Evolutionary conservation across 305 asterid species (phyloP).

Genomic region (Fraxinus latifolia): DNA sequence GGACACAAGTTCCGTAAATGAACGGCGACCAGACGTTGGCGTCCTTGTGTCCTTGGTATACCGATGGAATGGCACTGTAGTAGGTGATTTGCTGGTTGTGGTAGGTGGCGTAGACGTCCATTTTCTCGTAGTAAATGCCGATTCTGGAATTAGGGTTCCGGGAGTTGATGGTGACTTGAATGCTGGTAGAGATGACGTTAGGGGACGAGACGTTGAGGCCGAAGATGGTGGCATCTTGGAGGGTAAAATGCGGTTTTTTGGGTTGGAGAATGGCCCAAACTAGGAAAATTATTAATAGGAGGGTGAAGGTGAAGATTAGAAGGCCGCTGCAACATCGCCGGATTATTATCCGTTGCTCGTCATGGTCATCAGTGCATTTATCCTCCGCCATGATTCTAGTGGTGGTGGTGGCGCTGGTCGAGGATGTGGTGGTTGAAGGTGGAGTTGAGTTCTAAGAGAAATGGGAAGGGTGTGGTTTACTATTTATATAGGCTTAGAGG

Average conservation of each 20-base stretch:
- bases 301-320: conserved; percentile 32
- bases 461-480: neutral
- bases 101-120: conserved; percentile 51
- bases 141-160: conserved; percentile 53
- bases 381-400: conserved; percentile 45
- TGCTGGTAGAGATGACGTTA: conserved; percentile 55
- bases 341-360: conserved; percentile 21
- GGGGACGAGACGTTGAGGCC: conserved; percentile 63
- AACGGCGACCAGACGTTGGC: conserved; percentile 70
- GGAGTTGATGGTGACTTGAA: conserved; percentile 54
- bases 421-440: neutral
- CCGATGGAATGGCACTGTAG: conserved; percentile 47
- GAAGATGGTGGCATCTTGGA: conserved; percentile 75
- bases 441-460: neutral
- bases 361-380: conserved; percentile 44
- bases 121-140: conserved; percentile 57
- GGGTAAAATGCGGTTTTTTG: conserved; percentile 54
- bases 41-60: conserved; percentile 67
- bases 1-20: conserved; percentile 52
- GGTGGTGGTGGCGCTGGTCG: neutral
- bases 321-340: conserved; percentile 37
- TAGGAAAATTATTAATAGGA: conserved; percentile 46
- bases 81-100: conserved; percentile 64
- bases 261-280: conserved; percentile 65
- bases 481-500: conserved; percentile 10